Percentiles rank a stretch among this genome's conserved stretches.
phyloP scores from a whole-genome alignment of 352 stramenopile species.

The Phytophthora tubulina region DNA sequence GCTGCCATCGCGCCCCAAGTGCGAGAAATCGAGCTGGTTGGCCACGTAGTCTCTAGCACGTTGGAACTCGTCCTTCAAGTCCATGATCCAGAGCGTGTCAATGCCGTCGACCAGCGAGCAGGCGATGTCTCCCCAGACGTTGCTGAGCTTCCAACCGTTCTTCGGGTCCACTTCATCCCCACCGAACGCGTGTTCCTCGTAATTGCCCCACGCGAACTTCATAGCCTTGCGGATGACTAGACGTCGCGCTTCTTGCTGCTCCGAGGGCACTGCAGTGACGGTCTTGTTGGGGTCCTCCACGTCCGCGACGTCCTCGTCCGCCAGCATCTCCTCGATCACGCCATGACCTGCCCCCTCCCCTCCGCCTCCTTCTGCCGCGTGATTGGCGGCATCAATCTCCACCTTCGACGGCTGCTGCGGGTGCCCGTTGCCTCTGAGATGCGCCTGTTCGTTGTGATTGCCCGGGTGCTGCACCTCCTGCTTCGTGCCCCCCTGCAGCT shows the following conservation, averaged over 20 bases:
- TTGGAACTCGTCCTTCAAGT: constrained; percentile 92
- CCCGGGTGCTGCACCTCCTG: constrained; percentile 20
- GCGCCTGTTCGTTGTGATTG: constrained; percentile 9
- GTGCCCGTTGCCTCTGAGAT: constrained; percentile 23
- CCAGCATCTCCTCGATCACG: constrained; percentile 93
- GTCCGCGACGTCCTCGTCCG: constrained; percentile 98
- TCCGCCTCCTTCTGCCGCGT: constrained; percentile 6
- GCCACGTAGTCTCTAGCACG: constrained; percentile 91
- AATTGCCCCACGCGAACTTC: constrained; percentile 88
- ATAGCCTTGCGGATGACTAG: constrained; percentile 69
- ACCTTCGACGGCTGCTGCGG: neutral
- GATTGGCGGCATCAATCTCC: constrained; percentile 12
- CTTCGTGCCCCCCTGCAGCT: constrained; percentile 32
- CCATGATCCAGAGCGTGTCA: constrained; percentile 99
- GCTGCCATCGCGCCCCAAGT: constrained; percentile 63
- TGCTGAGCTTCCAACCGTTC: constrained; percentile 62
- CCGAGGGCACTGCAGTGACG: constrained; percentile 27
- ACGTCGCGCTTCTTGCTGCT: constrained; percentile 55
- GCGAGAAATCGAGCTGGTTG: constrained; percentile 82
- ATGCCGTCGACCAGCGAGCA: constrained; percentile 95
- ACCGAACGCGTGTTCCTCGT: constrained; percentile 95
- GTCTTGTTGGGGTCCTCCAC: constrained; percentile 34
- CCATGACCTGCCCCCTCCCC: constrained; percentile 4
- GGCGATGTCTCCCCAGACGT: constrained; percentile 92
- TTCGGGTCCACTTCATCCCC: constrained; percentile 95